Conservation (phyloP, 306 rosid genomes). For the Coriaria nepalensis region DNA sequence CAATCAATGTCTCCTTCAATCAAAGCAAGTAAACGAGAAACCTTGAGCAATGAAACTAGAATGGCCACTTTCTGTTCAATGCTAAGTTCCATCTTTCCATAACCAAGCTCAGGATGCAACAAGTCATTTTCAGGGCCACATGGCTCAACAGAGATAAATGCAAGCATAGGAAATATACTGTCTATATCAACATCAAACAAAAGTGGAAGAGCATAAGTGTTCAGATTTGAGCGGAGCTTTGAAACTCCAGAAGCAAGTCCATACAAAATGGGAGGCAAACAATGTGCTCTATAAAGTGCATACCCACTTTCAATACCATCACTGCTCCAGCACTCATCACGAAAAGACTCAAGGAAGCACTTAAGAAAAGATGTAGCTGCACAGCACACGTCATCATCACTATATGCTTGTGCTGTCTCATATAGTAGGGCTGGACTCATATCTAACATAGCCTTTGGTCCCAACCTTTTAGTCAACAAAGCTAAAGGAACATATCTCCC, state of each 20-base stretch:
- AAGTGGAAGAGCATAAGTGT: conserved; percentile 77
- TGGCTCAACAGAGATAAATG: conserved; percentile 57
- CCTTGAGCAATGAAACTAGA: conserved; percentile 88
- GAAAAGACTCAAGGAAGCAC: conserved; percentile 75
- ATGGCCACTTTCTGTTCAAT: conserved; percentile 88
- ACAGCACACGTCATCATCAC: conserved; percentile 89
- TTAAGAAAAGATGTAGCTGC: conserved; percentile 81
- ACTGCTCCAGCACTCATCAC: conserved; percentile 79
- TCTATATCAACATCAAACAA: conserved; percentile 79
- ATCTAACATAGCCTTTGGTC: conserved; percentile 58
- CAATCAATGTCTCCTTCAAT: conserved; percentile 90
- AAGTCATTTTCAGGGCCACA: conserved; percentile 27
- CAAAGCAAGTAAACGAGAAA: conserved; percentile 79
- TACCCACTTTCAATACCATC: conserved; percentile 85
- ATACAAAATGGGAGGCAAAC: conserved; percentile 59
- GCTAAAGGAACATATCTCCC: conserved; percentile 93
- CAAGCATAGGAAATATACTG: conserved; percentile 76
- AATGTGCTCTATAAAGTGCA: conserved; percentile 56
- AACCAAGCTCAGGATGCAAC: conserved; percentile 30
- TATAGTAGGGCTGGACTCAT: conserved; percentile 50
- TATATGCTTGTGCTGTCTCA: conserved; percentile 57
- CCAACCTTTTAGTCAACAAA: conserved; percentile 74
- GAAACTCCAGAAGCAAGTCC: conserved; percentile 91
- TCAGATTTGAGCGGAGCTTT: conserved; percentile 81
- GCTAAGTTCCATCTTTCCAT: conserved; percentile 34